Evolutionary conservation across 495 filamentous ascomycete genomes (phyloP), one percentile per base, ranked within the genome.

Genomic region (Aspergillus incahuasiensis): DNA sequence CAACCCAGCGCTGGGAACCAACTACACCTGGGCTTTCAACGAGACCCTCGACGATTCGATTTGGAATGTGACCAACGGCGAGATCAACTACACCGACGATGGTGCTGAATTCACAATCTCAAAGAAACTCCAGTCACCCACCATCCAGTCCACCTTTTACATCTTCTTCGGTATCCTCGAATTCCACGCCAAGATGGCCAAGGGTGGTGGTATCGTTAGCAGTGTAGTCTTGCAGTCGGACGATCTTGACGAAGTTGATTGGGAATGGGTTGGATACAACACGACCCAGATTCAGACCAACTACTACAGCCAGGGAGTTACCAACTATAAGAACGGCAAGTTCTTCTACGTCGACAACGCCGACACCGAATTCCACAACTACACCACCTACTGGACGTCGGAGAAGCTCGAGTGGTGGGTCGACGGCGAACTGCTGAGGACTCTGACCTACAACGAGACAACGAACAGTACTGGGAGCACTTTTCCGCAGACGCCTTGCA

Each of bases 191-290:
- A 84, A 86, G 69, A 83, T 88, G 55, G 84, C 88, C 34, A 79
- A 82, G 6, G 89, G 89, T 3, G 65, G 66, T 6, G 89, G 89
- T 48, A 83, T 96, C 50, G 84, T 98, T 45, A 91, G 86, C 72
- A 91, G 86, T 48, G 77, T 94, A 22, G 89, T 97, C 12, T 73
- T 98, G 53, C 83, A 94, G 69, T 96, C 92, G 9, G 92, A 95
- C 68, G 82, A 86, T 57, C 82, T 96, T 12, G 94, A 98, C 69
- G 94, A 98, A 72, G 90, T 98, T 63, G 94, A 97, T 69, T 90
- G 90, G 80, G 84, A 86, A 63, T 80, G 83, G 77, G 66, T 78
- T 47, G 81, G 81, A 44, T 76, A 68, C 24, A 74, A 81, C 54
- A 71, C 75, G 51, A 78, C 62, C 48, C 68, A 85, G 49, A 87